Evolutionary conservation across 352 stramenopile species (phyloP), one percentile per base, ranked within the genome.

Genomic region (Peronospora destructor): DNA sequence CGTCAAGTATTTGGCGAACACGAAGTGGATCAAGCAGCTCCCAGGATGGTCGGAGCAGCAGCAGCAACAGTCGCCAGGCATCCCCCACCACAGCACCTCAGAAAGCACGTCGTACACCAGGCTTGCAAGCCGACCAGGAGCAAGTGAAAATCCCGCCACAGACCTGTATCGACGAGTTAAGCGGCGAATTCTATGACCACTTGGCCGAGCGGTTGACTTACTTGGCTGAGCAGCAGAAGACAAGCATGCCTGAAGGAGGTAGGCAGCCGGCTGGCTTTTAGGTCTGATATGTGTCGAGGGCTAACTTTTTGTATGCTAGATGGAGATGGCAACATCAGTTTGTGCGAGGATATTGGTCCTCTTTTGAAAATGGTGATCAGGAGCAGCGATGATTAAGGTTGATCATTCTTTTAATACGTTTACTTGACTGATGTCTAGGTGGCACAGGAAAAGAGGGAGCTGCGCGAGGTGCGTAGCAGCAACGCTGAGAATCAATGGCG

Each of bases 401-500:
- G 0, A 30, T 25, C 13, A n/a, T 6, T 30, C 26, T 30, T 30
- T 45, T 58, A 41, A 51, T 12, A 32, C 11, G 9, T 32, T 25
- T 1, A 51, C 2, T 6, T 52, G 32, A 1, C 28, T n/a, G 4
- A 12, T 26, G 8, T 58, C 11, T 50, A 87, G 75, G 67, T 70
- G 32, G 45, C 46, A 14, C 38, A 82, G 25, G 66, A 85, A 52
- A 74, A 65, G 25, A 65, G 51, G 3, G 60, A 77, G 17, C 42
- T 71, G 25, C 51, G 61, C 9, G 48, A 61, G 1, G 59, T 61
- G 26, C 47, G 42, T 8, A 30, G 53, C 4, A 61, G 40, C 8
- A 76, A 83, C 29, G 61, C 68, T 7, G 79, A 90, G 61, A 66
- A 44, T 8, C 68, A 85, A 44, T 92, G 82, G 82, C 76, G 76